These are phyloP conservation scores for Termitomyces sp. DNA, from an alignment of 768 basidiomycete genomes.

Conservation along the genomic window DNA sequence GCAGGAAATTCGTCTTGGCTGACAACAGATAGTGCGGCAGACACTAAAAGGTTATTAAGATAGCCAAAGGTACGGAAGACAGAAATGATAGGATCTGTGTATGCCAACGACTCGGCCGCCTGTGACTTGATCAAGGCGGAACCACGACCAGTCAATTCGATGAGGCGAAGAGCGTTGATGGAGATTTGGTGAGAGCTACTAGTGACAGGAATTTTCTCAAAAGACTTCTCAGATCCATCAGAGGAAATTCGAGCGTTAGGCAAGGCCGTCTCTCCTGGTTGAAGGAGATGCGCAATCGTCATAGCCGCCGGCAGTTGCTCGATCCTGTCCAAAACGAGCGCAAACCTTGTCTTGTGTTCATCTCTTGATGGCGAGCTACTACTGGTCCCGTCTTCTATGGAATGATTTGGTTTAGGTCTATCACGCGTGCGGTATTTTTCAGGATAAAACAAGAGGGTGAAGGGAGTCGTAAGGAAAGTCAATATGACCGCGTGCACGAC, in stretches of 20 bases:
- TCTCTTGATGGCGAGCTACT: conserved; percentile 21
- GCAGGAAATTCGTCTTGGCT: conserved; percentile 64
- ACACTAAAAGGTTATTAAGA: conserved; percentile 61
- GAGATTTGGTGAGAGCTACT: conserved; percentile 22
- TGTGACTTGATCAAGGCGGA: conserved; percentile 82
- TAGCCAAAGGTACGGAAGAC: conserved; percentile 76
- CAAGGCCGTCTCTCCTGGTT: conserved; percentile 18
- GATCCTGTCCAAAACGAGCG: conserved; percentile 70
- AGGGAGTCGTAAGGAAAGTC: conserved; percentile 82
- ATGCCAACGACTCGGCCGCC: conserved; percentile 62
- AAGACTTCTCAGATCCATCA: conserved; percentile 24
- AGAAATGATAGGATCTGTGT: conserved; percentile 64
- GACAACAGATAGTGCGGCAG: conserved; percentile 73
- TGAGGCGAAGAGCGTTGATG: conserved; percentile 81
- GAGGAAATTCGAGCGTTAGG: conserved; percentile 3
- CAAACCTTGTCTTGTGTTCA: conserved; percentile 52
- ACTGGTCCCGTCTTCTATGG: conserved; percentile 16
- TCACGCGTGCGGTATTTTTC: conserved; percentile 42
- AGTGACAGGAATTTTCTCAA: conserved; percentile 5
- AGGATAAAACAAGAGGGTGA: conserved; percentile 76
- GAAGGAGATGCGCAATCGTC: conserved; percentile 76
- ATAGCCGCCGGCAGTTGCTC: conserved; percentile 80
- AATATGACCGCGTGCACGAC: conserved; percentile 73
- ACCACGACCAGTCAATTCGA: conserved; percentile 85
- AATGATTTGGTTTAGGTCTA: conserved; percentile 13